Base-by-base conservation (phyloP, 176 grass and related monocot species). In the Raddia guianensis region DNA sequence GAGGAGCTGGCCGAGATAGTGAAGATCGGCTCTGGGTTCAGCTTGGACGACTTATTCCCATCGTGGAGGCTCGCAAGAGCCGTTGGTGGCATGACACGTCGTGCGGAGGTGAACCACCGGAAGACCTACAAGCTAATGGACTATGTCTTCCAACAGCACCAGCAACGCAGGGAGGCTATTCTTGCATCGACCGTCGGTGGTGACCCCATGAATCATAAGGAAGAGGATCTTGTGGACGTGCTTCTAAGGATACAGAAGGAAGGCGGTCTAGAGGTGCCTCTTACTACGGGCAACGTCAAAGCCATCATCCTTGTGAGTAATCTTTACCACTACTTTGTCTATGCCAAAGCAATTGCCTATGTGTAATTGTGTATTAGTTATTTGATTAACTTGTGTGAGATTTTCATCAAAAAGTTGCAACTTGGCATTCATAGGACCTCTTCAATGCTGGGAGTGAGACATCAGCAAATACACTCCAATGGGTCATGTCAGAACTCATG, bases 401-500 rank as follows among this genome's bases (percentile, higher is more conserved):
- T 2, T 40, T 40, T 40, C 37, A 40, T 40, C 37, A 40, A 40
- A 5, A 40, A 40, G 37, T 40, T 40, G 37, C 37, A 40, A 1
- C 37, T 40, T 40, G 37, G 37, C 37, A 40, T 40, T 5, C 37
- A 40, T 40, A 40, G 37, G 37, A 40, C 37, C 37, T 40, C 37
- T 40, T 40, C 4, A 40, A 46, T 35, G 75, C 59, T 0, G 75
- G 59, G 46, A 77, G 59, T 1, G 75, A 77, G 5, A 77, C 75
- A 4, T 77, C 75, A 0, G 75, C 75, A 5, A 77, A 61, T 2
- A 77, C 59, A 0, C 75, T 77, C 14, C 46, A 77, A 7, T 77
- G 59, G 75, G 75, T 59, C n/a, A 80, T 80, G 64, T 68, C 77
- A 5, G 77, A 80, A n/a, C 77, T 80, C 12, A 68, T 80, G 49